A percentile compares a stretch with the other conserved stretches of the same genome.
Conservation (phyloP, 2,329 filamentous ascomycete species). For the Fusarium sp. region DNA sequence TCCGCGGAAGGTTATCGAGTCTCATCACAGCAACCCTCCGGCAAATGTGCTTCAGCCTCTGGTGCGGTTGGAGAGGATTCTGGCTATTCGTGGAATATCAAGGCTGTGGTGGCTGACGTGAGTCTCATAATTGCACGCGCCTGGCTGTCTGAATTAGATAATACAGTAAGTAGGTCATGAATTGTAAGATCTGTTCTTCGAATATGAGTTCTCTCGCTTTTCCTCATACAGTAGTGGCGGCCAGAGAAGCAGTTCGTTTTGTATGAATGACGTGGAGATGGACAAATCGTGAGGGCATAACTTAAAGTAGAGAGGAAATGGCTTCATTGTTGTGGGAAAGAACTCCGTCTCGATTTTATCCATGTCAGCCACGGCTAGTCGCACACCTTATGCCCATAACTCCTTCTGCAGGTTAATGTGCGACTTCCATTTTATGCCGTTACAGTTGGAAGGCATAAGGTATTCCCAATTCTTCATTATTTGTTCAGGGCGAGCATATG, state of each 20-base stretch:
- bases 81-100: background rate
- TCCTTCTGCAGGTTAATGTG: background rate
- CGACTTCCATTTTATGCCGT: background rate
- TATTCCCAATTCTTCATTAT: background rate
- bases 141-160: background rate
- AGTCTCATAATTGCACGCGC: background rate
- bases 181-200: background rate
- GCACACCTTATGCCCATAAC: background rate
- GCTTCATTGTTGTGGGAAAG: background rate
- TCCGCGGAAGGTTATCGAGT: conserved; percentile 61
- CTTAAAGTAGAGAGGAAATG: background rate
- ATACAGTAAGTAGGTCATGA: background rate
- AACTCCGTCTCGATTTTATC: background rate
- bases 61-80: background rate
- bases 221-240: background rate
- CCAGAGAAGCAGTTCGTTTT: background rate
- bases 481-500: background rate
- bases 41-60: background rate
- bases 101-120: background rate
- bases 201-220: background rate
- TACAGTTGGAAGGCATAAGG: background rate
- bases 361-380: background rate
- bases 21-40: conserved; percentile 32
- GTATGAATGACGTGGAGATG: conserved; percentile 6
- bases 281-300: background rate